A percentile compares a stretch with the other conserved stretches of the same genome.
Conservation (phyloP, 2,329 filamentous ascomycete genomes). For the Apiospora rasikravindrae region DNA sequence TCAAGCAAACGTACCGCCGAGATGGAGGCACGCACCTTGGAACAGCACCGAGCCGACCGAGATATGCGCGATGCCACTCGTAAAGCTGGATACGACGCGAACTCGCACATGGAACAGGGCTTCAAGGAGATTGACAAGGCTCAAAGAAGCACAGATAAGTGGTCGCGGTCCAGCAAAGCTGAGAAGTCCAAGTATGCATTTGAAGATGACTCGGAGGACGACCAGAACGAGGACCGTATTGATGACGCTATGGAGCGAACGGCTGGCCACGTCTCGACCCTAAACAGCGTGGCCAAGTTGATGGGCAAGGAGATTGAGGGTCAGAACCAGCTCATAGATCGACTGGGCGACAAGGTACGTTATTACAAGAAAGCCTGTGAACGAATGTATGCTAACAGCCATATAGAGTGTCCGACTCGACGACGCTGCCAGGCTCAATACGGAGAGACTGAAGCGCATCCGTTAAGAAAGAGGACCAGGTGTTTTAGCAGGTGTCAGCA, state of each 20-base stretch:
- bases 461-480: conserved; percentile 24
- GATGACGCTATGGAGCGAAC: conserved; percentile 72
- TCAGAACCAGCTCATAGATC: conserved; percentile 77
- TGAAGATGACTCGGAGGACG: conserved; percentile 63
- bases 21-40: conserved; percentile 71
- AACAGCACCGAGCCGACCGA: conserved; percentile 69
- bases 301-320: conserved; percentile 77
- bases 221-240: conserved; percentile 63
- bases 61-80: conserved; percentile 69
- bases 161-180: conserved; percentile 49
- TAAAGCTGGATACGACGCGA: conserved; percentile 55
- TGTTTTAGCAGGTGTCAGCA: not conserved
- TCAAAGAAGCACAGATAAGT: conserved; percentile 21
- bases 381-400: conserved; percentile 22
- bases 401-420: conserved; percentile 80
- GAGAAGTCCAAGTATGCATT: conserved; percentile 78
- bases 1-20: conserved; percentile 66
- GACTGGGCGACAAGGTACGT: conserved; percentile 77
- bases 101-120: conserved; percentile 57
- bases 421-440: conserved; percentile 80
- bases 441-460: conserved; percentile 71
- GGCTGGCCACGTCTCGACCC: conserved; percentile 67
- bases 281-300: conserved; percentile 76
- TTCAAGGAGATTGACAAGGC: conserved; percentile 37
- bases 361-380: conserved; percentile 30